Evolutionary conservation across 2,329 filamentous ascomycete genomes (phyloP).

Genomic region (Verticillium longisporum): DNA sequence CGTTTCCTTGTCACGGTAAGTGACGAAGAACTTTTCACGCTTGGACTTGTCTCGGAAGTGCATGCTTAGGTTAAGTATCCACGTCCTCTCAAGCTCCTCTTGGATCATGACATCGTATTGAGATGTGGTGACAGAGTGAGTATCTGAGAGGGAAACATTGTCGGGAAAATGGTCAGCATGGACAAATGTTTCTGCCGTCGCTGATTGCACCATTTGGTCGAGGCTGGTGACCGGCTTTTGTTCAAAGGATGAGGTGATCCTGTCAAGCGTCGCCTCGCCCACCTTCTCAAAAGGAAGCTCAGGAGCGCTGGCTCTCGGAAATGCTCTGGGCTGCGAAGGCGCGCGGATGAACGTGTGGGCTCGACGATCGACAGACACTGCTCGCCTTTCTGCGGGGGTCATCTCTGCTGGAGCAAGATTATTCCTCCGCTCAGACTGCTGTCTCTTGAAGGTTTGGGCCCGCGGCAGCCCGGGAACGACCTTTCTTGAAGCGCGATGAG

Average conservation of each 20-base stretch:
- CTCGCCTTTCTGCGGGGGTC: slow-evolving; percentile 60
- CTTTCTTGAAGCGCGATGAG: slow-evolving; percentile 42
- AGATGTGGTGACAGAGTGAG: slow-evolving; percentile 41
- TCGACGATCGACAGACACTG: slow-evolving; percentile 58
- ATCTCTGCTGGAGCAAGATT: slow-evolving; percentile 61
- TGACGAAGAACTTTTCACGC: slow-evolving; percentile 96
- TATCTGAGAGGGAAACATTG: slow-evolving; percentile 23
- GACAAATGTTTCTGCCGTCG: slow-evolving; percentile 3
- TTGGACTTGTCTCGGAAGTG: slow-evolving; percentile 91
- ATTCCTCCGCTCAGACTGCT: slow-evolving; percentile 72
- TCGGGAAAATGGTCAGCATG: slow-evolving; percentile 13
- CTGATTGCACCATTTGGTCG: slow-evolving; percentile 12
- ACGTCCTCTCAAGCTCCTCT: slow-evolving; percentile 76
- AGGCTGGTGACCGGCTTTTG: slow-evolving; percentile 13
- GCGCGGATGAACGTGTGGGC: slow-evolving; percentile 23
- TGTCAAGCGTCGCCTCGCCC: slow-evolving; percentile 16
- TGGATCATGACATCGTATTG: slow-evolving; percentile 60
- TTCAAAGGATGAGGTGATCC: slow-evolving; percentile 23
- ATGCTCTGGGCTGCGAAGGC: slow-evolving; percentile 23
- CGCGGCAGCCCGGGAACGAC: slow-evolving; percentile 76
- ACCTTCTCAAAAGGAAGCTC: slow-evolving; percentile 29
- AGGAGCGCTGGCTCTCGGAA: slow-evolving; percentile 42
- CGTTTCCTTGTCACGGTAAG: slow-evolving; percentile 74
- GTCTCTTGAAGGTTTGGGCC: slow-evolving; percentile 72
- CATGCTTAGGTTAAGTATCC: slow-evolving; percentile 98